Conservation (phyloP, 257 asterid species). For the Forsythia viridissima region DNA sequence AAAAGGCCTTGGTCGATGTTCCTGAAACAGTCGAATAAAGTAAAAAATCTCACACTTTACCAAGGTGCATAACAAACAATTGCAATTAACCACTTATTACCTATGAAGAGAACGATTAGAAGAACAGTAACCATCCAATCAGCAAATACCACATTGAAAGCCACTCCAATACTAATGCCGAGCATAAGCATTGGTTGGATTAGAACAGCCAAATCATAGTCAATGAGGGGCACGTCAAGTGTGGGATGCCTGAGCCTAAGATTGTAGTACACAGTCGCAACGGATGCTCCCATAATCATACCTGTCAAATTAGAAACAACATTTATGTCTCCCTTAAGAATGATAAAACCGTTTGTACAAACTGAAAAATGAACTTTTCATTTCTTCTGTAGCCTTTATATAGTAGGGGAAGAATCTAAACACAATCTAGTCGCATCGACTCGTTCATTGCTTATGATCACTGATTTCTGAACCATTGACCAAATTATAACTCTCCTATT, state of each 20-base stretch:
- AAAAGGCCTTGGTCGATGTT: conserved; percentile 85
- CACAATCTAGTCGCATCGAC: not conserved
- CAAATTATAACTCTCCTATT: not conserved
- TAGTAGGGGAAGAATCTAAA: not conserved
- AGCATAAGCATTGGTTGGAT: conserved; percentile 99
- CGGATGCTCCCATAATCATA: conserved; percentile 98
- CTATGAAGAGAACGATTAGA: conserved; percentile 79
- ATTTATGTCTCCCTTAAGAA: conserved; percentile 1
- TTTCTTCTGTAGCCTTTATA: not conserved
- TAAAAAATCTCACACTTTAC: conserved; percentile 15
- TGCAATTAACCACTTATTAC: conserved; percentile 39
- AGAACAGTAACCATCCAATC: conserved; percentile 99
- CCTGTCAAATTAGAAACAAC: conserved; percentile 49
- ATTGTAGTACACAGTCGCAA: conserved; percentile 85
- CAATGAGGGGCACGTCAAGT: conserved; percentile 84
- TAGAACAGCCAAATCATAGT: conserved; percentile 92
- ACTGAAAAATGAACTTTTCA: not conserved
- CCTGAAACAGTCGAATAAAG: conserved; percentile 44
- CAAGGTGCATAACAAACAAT: not conserved
- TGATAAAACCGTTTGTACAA: not conserved
- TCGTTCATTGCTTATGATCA: not conserved
- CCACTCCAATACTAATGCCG: conserved; percentile 92
- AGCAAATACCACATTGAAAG: conserved; percentile 91
- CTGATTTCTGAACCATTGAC: too few relatives aligned
- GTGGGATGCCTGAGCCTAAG: conserved; percentile 92